Conservation (phyloP, 257 asterid species). For the Fraxinus quadrangulata region DNA sequence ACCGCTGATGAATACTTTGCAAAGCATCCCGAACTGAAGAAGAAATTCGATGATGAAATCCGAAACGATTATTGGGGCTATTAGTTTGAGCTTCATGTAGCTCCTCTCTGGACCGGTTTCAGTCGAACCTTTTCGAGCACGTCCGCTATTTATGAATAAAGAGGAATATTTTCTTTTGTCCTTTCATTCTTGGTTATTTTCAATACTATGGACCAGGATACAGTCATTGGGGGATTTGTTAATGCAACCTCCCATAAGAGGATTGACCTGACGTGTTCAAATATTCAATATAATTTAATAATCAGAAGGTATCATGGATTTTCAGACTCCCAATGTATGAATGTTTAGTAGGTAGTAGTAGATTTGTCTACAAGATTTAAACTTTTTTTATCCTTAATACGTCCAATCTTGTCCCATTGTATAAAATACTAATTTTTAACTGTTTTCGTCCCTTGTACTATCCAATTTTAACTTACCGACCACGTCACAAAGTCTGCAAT, state of each 20-base stretch:
- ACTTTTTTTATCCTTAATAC: background rate
- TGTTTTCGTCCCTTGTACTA: too few species aligned
- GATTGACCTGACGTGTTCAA: background rate
- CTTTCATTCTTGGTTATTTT: conserved; percentile 29
- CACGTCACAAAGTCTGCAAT: too few species aligned
- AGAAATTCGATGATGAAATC: conserved; percentile 65
- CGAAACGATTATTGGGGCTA: conserved; percentile 67
- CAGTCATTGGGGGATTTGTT: background rate
- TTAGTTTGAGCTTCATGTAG: conserved; percentile 26
- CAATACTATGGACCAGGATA: conserved; percentile 33
- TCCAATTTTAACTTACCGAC: too few species aligned
- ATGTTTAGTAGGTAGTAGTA: too few species aligned
- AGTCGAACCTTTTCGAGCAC: conserved; percentile 35
- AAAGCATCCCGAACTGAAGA: conserved; percentile 91
- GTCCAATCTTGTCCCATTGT: too few species aligned
- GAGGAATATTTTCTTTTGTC: conserved; percentile 27
- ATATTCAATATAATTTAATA: too few species aligned
- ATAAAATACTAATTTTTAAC: too few species aligned
- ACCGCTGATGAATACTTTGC: conserved; percentile 92
- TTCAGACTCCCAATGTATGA: too few species aligned
- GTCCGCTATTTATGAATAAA: conserved; percentile 50
- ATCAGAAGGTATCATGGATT: background rate
- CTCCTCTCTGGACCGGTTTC: background rate
- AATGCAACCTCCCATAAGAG: background rate
- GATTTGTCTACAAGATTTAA: too few species aligned